Evolutionary conservation across 176 grass and related monocot genomes (phyloP), one percentile per base, ranked within the genome.

Genomic region (Puya raimondii): DNA sequence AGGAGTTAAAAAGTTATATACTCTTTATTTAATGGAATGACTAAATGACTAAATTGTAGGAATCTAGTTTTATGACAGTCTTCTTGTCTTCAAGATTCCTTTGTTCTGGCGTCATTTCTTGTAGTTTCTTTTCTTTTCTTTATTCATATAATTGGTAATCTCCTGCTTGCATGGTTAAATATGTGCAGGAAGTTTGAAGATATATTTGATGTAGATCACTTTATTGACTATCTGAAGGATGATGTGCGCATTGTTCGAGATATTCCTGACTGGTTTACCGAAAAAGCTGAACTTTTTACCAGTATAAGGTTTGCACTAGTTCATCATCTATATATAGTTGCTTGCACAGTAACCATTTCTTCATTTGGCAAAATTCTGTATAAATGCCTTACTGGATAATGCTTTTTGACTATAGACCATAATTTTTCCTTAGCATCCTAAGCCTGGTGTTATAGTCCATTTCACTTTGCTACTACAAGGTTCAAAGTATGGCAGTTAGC

Each of bases 181-280:
- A 69, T 74, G 14, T 87, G 68, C 90, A 97, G 94, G 69, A 97
- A 92, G 83, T 92, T 97, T 67, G 89, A 97, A 85, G 94, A 92
- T 48, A 97, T 97, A 51, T 97, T 97, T 70, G 89, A 90, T 90
- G 94, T 97, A n/a, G 84, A 93, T 73, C 70, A 97, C 81, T 97
- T 97, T 78, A 97, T 97, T 75, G 81, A 87, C 77, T 97, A 92
- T 80, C 82, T 97, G 82, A 97, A 97, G 86, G 84, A 88, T 81
- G 94, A 97, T 90, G 94, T 97, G 23, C 81, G 18, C 65, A 90
- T 90, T 70, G 48, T 97, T 81, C 79, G 70, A 56, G 89, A 97
- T 48, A 93, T 92, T 86, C 94, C 94, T 64, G 87, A 90, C n/a
- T 97, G 94, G 89, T 97, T 97, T 74, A 92, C 84, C 73, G 89